A percentile compares a stretch with the other conserved stretches of the same genome.
Evolutionary conservation across 2,329 filamentous ascomycete genomes (phyloP).

Genomic region (Aspergillus hiratsukae): DNA sequence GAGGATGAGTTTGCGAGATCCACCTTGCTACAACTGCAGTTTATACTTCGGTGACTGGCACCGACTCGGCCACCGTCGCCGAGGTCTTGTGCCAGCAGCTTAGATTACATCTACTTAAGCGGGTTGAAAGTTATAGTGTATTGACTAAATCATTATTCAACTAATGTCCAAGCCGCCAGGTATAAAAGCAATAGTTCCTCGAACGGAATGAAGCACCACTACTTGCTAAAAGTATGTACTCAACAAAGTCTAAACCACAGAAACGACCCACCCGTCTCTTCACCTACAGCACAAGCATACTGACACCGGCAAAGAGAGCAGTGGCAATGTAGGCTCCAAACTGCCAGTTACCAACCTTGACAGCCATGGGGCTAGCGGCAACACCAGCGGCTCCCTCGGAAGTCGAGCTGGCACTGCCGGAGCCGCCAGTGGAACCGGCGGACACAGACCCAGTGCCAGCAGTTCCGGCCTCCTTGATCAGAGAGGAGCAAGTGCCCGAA

Average conservation of each 20-base stretch:
- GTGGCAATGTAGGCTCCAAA: constrained; percentile 42
- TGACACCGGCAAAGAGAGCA: constrained; percentile 41
- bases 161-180: not conserved
- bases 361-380: constrained; percentile 26
- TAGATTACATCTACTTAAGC: too few species aligned
- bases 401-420: constrained; percentile 16
- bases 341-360: constrained; percentile 39
- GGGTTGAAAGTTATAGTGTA: not conserved
- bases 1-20: constrained; percentile 2
- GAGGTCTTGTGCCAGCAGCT: not conserved
- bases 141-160: not conserved
- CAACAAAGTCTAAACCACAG: not conserved
- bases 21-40: not conserved
- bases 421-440: constrained; percentile 28
- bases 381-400: constrained; percentile 32
- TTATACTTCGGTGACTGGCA: not conserved
- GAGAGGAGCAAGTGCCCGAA: constrained; percentile 30
- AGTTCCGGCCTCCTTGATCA: constrained; percentile 38
- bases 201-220: not conserved
- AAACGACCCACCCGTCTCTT: not conserved
- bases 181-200: not conserved
- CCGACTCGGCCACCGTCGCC: not conserved
- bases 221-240: constrained; percentile 5
- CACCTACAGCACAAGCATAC: constrained; percentile 45
- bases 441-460: constrained; percentile 38